phyloP scores from a whole-genome alignment of 208 protist genomes.

The Leishmania mexicana region DNA sequence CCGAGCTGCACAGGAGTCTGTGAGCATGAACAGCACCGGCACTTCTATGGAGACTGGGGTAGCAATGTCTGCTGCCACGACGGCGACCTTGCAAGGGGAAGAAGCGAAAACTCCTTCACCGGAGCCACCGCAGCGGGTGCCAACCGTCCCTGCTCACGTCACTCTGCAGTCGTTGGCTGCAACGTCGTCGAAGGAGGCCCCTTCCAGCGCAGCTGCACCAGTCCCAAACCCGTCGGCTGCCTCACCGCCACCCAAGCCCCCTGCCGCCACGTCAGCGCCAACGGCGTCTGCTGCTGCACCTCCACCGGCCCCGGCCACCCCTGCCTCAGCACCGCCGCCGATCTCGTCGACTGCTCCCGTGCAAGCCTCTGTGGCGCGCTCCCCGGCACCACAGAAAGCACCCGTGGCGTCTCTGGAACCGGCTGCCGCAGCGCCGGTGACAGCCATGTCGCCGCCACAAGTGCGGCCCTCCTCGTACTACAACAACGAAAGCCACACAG shows the following conservation, averaged over 20 bases:
- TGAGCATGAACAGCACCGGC: neutral
- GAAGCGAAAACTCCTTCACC: neutral
- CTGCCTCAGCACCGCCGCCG: neutral
- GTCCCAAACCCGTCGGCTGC: neutral
- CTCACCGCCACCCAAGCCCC: neutral
- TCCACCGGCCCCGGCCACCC: neutral
- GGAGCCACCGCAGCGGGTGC: neutral
- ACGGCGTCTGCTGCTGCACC: constrained; percentile 1
- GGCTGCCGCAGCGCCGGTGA: neutral
- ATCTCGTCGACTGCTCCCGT: neutral
- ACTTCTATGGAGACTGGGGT: neutral
- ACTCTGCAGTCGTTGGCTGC: neutral
- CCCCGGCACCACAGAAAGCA: neutral
- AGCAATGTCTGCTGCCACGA: neutral
- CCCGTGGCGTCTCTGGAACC: neutral
- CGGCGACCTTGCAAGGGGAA: constrained; percentile 5
- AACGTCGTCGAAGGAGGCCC: neutral
- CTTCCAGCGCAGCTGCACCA: neutral
- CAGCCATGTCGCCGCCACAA: neutral
- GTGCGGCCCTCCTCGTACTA: constrained; percentile 17
- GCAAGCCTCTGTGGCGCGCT: neutral
- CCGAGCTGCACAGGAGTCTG: constrained; percentile 13
- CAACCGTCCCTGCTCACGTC: neutral
- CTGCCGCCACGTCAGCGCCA: neutral
- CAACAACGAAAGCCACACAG: constrained; percentile 11